Base-by-base conservation (phyloP, 202 grass and related monocot genomes). In the Setaria viridis region DNA sequence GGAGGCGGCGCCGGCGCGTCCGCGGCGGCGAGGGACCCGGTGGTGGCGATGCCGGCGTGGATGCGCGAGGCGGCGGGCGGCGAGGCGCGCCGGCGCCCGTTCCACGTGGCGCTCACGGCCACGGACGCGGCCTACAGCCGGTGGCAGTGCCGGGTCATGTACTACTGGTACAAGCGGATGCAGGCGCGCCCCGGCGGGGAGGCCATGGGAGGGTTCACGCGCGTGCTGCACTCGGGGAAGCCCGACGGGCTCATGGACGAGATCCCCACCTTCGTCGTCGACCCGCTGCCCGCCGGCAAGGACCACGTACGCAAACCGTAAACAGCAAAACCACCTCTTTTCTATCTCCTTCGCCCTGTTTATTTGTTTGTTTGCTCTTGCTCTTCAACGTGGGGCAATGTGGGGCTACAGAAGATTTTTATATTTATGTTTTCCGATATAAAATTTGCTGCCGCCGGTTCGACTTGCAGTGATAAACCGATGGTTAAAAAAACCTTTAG, bases 181-280 rank as follows among this genome's bases (percentile, higher is more conserved):
- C 90, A 86, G 91, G 86, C 79, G 42, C 55, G 43, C 8, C 74
- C 83, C 0, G 93, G 85, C 0, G 93, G 91, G 43, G 88, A 94
- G n/a, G 96, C 95, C 82, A 99, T 99, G 96, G 96, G 96, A 17
- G 96, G 93, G 5, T 99, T 99, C 90, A 99, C 96, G 11, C 84
- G 96, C 81, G 91, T 99, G 54, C 83, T 99, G 67, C 96, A 99
- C 84, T 99, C 96, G 6, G 96, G 96, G 9, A 93, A 70, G 73
- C 88, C 96, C 6, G 96, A 99, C 55, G 78, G 77, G 7, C 83
- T 96, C 45, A 96, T 99, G 96, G 91, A 90, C 41, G 93, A 99
- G 93, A 99, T 99, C 88, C 93, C 96, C 62, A 96, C 93, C 70
- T 96, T 99, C 70, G 90, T 98, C 15, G 95, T 95, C 5, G 79